phyloP scores from a whole-genome alignment of 202 grass and related monocot genomes.

The Digitaria exilis region DNA sequence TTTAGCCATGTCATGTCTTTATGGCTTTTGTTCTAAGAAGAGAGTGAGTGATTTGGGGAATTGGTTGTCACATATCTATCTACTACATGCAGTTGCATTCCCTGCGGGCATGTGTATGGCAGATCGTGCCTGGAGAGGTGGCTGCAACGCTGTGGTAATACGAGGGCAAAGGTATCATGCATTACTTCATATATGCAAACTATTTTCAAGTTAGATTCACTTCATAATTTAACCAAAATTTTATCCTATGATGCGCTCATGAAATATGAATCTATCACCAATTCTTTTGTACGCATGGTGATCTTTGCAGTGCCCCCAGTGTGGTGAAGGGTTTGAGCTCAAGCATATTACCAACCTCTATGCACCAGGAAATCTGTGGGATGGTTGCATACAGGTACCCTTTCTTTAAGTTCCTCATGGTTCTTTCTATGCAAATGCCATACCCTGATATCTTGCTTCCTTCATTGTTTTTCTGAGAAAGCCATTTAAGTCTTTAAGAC shows the following conservation, averaged over 20 bases:
- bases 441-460: background rate
- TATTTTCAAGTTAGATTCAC: background rate
- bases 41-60: background rate
- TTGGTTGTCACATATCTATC: background rate
- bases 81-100: slow-evolving; percentile 11
- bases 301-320: slow-evolving; percentile 26
- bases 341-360: background rate
- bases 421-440: background rate
- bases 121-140: slow-evolving; percentile 8
- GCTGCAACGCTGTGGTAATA: background rate
- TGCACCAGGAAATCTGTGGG: slow-evolving; percentile 16
- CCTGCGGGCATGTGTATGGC: slow-evolving; percentile 16
- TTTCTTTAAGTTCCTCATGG: background rate
- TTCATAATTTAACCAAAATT: background rate
- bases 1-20: background rate
- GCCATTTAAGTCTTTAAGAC: too few species aligned
- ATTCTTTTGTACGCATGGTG: too few species aligned
- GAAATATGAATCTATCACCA: too few species aligned
- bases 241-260: background rate
- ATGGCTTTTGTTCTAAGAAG: background rate
- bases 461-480: too few species aligned
- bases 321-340: background rate
- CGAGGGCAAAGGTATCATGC: background rate
- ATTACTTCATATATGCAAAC: background rate
- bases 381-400: background rate